These are phyloP conservation scores for Tanacetum coccineum DNA, from an alignment of 129 eudicot genomes.

Conservation along the genomic window DNA sequence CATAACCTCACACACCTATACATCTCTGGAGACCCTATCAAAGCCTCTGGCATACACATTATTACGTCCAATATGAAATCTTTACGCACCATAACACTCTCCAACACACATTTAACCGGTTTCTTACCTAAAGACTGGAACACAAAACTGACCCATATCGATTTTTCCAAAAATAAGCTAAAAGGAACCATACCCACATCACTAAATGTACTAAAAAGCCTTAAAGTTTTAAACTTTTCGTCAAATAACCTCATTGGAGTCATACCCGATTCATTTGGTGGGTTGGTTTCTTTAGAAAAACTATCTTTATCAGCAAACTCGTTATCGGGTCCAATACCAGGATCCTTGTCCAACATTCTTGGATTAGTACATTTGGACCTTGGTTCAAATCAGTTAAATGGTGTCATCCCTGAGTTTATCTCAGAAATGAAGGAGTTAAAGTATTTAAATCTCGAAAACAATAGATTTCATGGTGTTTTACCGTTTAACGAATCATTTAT, in stretches of 20 bases:
- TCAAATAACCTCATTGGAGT: conserved; percentile 63
- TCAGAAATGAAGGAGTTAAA: conserved; percentile 56
- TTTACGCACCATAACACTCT: conserved; percentile 40
- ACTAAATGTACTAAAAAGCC: conserved; percentile 48
- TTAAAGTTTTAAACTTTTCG: conserved; percentile 51
- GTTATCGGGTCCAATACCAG: conserved; percentile 73
- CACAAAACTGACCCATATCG: conserved; percentile 53
- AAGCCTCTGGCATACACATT: conserved; percentile 63
- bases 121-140: conserved; percentile 71
- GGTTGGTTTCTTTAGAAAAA: conserved; percentile 44
- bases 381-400: conserved; percentile 64
- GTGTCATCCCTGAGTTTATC: conserved; percentile 63
- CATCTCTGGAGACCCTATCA: conserved; percentile 44
- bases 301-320: conserved; percentile 66
- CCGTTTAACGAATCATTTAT: conserved; percentile 76
- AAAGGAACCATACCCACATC: conserved; percentile 70
- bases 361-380: conserved; percentile 63
- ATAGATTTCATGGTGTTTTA: conserved; percentile 76
- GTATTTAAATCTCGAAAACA: conserved; percentile 77
- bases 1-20: conserved; percentile 54
- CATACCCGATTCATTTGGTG: conserved; percentile 66
- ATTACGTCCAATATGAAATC: conserved; percentile 47
- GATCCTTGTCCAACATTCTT: conserved; percentile 44
- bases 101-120: conserved; percentile 63
- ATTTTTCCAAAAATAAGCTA: conserved; percentile 64